phyloP scores from a whole-genome alignment of 2,329 filamentous ascomycete species.

The Diaporthe capsici region DNA sequence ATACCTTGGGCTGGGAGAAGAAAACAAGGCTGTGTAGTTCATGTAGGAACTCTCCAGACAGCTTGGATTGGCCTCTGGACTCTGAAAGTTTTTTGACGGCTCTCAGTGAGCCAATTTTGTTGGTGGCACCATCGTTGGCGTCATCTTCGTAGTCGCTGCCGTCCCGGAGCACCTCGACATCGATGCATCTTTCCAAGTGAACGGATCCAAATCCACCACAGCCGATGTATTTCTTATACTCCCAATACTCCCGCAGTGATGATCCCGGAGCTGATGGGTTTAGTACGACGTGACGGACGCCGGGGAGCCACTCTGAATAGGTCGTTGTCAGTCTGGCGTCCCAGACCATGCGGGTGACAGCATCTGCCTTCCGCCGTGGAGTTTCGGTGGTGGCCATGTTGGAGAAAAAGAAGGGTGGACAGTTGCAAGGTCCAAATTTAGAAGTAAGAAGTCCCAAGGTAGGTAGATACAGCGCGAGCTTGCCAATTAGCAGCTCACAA shows the following conservation, averaged over 20 bases:
- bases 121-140: neutral
- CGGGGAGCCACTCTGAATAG: neutral
- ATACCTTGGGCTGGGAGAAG: neutral
- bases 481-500: too few species aligned
- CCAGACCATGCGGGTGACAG: neutral
- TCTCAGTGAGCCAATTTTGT: neutral
- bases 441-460: too few species aligned
- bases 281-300: neutral
- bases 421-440: too few species aligned
- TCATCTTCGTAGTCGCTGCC: neutral
- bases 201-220: conserved; percentile 8
- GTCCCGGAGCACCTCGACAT: neutral
- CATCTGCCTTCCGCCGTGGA: neutral
- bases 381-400: neutral
- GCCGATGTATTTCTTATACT: neutral
- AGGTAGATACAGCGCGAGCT: too few species aligned
- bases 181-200: neutral
- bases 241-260: neutral
- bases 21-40: neutral
- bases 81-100: neutral
- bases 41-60: neutral
- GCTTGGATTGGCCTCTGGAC: neutral
- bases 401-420: neutral
- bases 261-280: neutral
- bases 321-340: neutral